Evolutionary conservation across 768 basidiomycete species (phyloP).

Genomic region (Leccinum variicolor): DNA sequence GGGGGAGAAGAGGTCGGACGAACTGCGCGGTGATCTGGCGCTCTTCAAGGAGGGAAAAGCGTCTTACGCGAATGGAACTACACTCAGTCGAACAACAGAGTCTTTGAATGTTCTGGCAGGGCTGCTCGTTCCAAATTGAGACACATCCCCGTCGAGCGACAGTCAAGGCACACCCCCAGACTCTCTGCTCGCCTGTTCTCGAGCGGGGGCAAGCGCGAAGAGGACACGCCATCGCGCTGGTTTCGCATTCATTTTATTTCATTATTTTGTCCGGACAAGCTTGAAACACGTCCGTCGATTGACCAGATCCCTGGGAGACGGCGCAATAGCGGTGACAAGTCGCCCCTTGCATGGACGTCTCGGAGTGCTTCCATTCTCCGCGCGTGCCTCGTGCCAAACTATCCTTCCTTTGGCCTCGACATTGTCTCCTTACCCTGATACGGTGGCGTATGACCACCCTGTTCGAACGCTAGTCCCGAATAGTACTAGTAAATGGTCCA

Average conservation of each 20-base stretch:
- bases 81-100: conserved; percentile 4
- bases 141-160: conserved; percentile 3
- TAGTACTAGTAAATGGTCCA: not conserved
- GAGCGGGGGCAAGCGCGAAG: not conserved
- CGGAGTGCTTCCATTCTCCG: not conserved
- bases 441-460: not conserved
- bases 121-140: conserved; percentile 26
- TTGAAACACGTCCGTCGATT: not conserved
- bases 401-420: not conserved
- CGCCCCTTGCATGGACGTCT: not conserved
- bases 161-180: conserved; percentile 12
- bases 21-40: not conserved
- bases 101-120: conserved; percentile 5
- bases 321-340: conserved; percentile 20
- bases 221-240: not conserved
- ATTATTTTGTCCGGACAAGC: not conserved
- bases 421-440: not conserved
- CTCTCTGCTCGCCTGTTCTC: not conserved
- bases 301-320: conserved; percentile 25
- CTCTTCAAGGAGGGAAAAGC: conserved; percentile 5
- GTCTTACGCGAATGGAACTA: conserved; percentile 5
- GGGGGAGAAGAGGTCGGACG: not conserved
- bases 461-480: not conserved
- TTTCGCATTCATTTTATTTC: not conserved
- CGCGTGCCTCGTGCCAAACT: not conserved